Base-by-base conservation (phyloP, 352 stramenopile species). In the Thalassiosira exigua region DNA sequence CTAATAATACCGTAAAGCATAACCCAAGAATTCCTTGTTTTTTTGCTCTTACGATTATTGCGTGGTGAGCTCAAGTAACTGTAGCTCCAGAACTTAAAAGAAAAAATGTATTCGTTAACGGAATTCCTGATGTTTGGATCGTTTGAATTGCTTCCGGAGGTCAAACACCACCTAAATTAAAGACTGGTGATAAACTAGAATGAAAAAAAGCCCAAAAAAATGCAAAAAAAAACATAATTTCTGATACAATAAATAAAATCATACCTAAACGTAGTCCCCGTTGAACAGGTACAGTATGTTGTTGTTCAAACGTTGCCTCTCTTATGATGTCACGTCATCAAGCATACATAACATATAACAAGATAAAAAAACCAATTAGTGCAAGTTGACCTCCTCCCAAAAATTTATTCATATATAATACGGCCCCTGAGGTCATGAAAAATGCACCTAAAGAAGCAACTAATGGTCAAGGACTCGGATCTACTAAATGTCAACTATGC, bases 181-280 rank as follows among this genome's bases (percentile, higher is more conserved):
- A 79, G 65, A 72, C 57, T 50, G 81, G 81, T 46, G 81, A 82
- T 39, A 88, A 59, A 77, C 77, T 87, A 59, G 78, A 85, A 83
- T 84, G 79, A 86, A 88, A 88, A 75, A 88, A 88, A 50, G 72
- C 81, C 62, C 78, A 85, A 79, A 85, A 85, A 64, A 85, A 85
- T 70, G 77, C 77, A 68, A 85, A 85, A 71, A 85, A 87, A 87
- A 88, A 84, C 64, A 87, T 87, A 67, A 86, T 66, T 75, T 87
- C 80, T 39, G 80, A 87, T 54, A 86, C 80, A 76, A 87, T 85
- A 79, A 87, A 88, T 36, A 88, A 66, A 56, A 83, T 75, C 74
- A 88, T 88, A 64, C 81, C 81, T 65, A 87, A 74, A 73, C 80
- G 65, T 79, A 87, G 62, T 67, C 85, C 64, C 48, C 75, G 71